phyloP scores from a whole-genome alignment of 2,329 filamentous ascomycete species.

The Cladosporium sphaerospermum region DNA sequence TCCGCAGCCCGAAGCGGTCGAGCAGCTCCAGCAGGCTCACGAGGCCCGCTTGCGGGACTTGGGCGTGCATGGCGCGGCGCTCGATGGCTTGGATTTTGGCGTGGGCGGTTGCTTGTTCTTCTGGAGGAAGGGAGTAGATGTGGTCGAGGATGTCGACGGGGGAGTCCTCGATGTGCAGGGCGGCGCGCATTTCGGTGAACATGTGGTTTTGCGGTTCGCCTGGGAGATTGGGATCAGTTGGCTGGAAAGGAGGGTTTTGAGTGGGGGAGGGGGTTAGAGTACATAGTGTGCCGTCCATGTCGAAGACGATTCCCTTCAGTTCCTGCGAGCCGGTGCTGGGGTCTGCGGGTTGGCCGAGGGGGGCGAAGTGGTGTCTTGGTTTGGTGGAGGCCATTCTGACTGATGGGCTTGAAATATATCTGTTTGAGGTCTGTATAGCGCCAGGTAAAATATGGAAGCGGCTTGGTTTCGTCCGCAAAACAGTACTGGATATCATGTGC shows the following conservation, averaged over 20 bases:
- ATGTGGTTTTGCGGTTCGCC: slow-evolving; percentile 93
- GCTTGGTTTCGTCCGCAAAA: too few relatives aligned
- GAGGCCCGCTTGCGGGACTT: slow-evolving; percentile 78
- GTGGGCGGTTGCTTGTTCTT: slow-evolving; percentile 56
- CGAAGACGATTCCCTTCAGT: slow-evolving; percentile 66
- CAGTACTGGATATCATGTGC: too few relatives aligned
- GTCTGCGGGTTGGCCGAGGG: slow-evolving; percentile 35
- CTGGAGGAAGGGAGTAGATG: slow-evolving; percentile 64
- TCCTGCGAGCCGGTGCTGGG: slow-evolving; percentile 31
- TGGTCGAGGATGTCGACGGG: slow-evolving; percentile 80
- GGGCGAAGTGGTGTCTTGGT: slow-evolving; percentile 39
- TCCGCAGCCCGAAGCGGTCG: slow-evolving; percentile 58
- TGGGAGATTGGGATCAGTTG: background rate
- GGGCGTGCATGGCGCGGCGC: slow-evolving; percentile 68
- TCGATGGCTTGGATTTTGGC: slow-evolving; percentile 74
- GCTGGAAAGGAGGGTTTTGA: background rate
- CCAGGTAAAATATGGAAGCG: too few relatives aligned
- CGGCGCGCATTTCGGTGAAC: slow-evolving; percentile 79
- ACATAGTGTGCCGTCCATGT: slow-evolving; percentile 95
- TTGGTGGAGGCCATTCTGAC: slow-evolving; percentile 1
- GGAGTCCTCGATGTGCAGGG: slow-evolving; percentile 62
- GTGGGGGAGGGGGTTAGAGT: background rate
- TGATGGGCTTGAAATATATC: background rate
- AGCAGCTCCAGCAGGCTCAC: slow-evolving; percentile 75
- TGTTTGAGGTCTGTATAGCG: too few relatives aligned